phyloP scores from a whole-genome alignment of 352 stramenopile species.

The Phytophthora rubi region DNA sequence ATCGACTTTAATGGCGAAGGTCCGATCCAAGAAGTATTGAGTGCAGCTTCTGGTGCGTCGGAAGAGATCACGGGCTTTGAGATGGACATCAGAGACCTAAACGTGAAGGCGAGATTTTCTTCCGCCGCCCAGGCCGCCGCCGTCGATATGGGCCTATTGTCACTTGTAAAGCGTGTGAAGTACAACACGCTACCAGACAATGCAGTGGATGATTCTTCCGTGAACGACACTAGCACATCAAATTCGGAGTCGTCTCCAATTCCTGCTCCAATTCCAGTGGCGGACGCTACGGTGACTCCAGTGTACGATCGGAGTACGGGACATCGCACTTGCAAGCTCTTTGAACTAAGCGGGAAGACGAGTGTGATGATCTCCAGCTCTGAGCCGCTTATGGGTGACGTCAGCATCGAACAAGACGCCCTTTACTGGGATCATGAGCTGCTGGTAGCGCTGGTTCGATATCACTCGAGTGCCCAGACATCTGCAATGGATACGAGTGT shows the following conservation, averaged over 20 bases:
- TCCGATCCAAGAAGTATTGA: constrained; percentile 21
- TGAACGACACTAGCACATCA: constrained; percentile 41
- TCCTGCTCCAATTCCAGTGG: constrained; percentile 15
- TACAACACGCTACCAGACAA: constrained; percentile 27
- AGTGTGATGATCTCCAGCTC: constrained; percentile 60
- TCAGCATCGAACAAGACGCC: constrained; percentile 56
- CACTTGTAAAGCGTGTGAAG: constrained; percentile 53
- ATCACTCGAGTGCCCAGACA: constrained; percentile 42
- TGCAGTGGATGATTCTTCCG: constrained; percentile 29
- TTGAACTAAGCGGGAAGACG: constrained; percentile 65
- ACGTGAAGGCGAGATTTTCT: constrained; percentile 70
- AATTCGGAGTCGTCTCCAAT: constrained; percentile 6
- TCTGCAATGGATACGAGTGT: neutral
- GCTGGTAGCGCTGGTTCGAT: constrained; percentile 61
- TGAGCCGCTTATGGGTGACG: constrained; percentile 56
- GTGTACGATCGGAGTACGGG: constrained; percentile 52
- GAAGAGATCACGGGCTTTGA: constrained; percentile 58
- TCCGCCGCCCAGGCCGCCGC: constrained; percentile 56
- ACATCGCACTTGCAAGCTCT: constrained; percentile 51
- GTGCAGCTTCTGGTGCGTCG: constrained; percentile 8
- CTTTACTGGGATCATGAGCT: constrained; percentile 82
- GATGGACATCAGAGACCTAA: constrained; percentile 63
- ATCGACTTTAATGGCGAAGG: constrained; percentile 68
- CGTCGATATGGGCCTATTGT: constrained; percentile 51
- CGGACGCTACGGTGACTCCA: constrained; percentile 41